phyloP scores from a whole-genome alignment of 1,284 basidiomycete genomes.

The Trichosporon faecale region DNA sequence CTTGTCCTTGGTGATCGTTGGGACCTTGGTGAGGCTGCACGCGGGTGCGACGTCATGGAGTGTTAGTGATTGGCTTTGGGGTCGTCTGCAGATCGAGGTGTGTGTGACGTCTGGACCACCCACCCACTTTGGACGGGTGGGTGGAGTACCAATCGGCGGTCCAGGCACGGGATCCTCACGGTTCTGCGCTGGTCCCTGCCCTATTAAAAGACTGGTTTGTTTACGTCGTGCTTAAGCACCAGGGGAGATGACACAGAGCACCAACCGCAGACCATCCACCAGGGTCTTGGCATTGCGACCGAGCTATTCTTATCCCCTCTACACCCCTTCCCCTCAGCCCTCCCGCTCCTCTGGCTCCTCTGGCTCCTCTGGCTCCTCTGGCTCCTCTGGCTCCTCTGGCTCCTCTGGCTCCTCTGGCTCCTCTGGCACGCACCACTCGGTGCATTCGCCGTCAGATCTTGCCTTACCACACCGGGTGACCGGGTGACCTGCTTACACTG shows the following conservation, averaged over 20 bases:
- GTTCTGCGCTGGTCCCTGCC: too few relatives aligned
- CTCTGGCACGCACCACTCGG: background rate
- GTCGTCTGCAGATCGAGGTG: background rate
- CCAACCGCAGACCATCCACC: background rate
- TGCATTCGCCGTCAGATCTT: background rate
- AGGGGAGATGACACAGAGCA: background rate
- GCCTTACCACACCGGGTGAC: too few relatives aligned
- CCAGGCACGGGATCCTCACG: background rate
- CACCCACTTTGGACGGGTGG: too few relatives aligned
- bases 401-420: too few relatives aligned
- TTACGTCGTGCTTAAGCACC: background rate
- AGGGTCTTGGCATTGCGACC: background rate
- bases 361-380: too few relatives aligned
- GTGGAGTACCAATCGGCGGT: background rate
- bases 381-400: too few relatives aligned
- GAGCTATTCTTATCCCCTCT: background rate
- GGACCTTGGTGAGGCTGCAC: background rate
- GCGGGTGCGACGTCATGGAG: background rate
- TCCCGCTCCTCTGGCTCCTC: too few relatives aligned
- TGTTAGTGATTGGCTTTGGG: background rate
- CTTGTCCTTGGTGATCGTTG: background rate
- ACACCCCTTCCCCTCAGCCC: background rate
- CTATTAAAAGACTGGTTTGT: background rate
- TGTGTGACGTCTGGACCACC: background rate
- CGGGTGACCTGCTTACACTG: too few relatives aligned